phyloP scores from a whole-genome alignment of 2,329 filamentous ascomycete species.

The Clonostachys solani region DNA sequence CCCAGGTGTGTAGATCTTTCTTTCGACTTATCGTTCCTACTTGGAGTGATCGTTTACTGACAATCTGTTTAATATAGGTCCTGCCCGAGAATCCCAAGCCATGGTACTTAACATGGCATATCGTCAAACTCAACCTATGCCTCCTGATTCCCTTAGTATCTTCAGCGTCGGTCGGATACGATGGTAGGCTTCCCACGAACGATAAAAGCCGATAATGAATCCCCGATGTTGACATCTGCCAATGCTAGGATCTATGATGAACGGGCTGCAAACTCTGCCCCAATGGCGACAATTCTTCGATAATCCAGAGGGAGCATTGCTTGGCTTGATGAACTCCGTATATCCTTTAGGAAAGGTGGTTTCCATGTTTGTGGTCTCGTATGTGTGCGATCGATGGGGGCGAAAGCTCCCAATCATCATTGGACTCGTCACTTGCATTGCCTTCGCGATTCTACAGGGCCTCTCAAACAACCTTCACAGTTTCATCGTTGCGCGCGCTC shows the following conservation, averaged over 20 bases:
- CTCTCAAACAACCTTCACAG: slow-evolving; percentile 30
- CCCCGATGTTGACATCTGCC: no score
- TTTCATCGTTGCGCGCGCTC: slow-evolving; percentile 20
- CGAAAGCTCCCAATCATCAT: slow-evolving; percentile 16
- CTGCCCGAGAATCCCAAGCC: slow-evolving; percentile 26
- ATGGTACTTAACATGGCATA: slow-evolving; percentile 33
- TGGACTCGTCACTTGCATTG: slow-evolving; percentile 11
- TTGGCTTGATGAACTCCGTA: slow-evolving; percentile 24
- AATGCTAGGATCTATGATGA: slow-evolving; percentile 28
- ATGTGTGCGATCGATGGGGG: slow-evolving; percentile 14
- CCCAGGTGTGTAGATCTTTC: no score
- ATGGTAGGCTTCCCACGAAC: slow-evolving; percentile 20
- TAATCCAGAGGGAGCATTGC: slow-evolving; percentile 10
- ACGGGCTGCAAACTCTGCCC: slow-evolving; percentile 28
- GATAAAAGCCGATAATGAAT: no score
- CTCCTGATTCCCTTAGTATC: slow-evolving; percentile 34
- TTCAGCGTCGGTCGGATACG: slow-evolving; percentile 34
- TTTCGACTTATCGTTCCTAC: no score
- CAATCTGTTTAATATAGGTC: slow-evolving; percentile 7
- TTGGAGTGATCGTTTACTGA: no score
- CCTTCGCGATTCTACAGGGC: slow-evolving; percentile 15
- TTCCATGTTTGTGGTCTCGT: slow-evolving; percentile 12
- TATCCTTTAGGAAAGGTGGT: slow-evolving; percentile 39
- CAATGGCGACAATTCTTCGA: slow-evolving; percentile 9
- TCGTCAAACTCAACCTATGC: slow-evolving; percentile 32